Base-by-base conservation (phyloP, 177 flowering plant species). In the Telopea speciosissima region DNA sequence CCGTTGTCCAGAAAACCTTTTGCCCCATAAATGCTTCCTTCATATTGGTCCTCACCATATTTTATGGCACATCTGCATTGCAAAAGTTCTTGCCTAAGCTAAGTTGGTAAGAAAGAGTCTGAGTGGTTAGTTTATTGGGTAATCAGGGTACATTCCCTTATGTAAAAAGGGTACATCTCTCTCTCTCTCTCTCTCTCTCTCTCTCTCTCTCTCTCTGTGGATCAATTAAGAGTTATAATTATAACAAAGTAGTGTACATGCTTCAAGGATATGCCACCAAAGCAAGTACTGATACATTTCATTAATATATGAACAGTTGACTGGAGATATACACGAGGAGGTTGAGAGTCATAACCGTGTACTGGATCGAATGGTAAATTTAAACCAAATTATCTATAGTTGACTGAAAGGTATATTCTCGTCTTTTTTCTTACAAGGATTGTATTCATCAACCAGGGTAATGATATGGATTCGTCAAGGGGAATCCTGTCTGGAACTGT, bases 251-350 rank as follows among this genome's bases (percentile, higher is more conserved):
- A 16, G 19, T 49, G 8, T 49, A 1, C 54, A 49, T 49, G 54
- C 54, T 49, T 49, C 54, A 49, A 10, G 2, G 4, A 13, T 49
- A 3, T 49, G 4, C 21, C 54, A 11, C 25, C 23, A 33, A 71
- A 67, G n/a, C 5, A 62, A 31, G 59, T 28, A 14, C 23, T 68
- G 62, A 63, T 52, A 31, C 36, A 73, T 40, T 28, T 25, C 22
- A 25, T 17, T 65, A 0, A 23, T 9, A 22, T 56, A 56, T 69
- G 19, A 45, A 70, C 91, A 92, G 97, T 76, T 92, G 78, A 86
- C 98, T 2, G 97, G 97, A 69, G 98, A 90, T 73, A 86, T 94
- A 73, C 94, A 94, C 69, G 93, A 88, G 76, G 98, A 90, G 79
- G 97, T 90, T 65, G 91, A 90, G 73, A 83, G 78, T 72, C 98